Evolutionary conservation across 1,284 basidiomycete species (phyloP).

Genomic region (Agaricales sp.): DNA sequence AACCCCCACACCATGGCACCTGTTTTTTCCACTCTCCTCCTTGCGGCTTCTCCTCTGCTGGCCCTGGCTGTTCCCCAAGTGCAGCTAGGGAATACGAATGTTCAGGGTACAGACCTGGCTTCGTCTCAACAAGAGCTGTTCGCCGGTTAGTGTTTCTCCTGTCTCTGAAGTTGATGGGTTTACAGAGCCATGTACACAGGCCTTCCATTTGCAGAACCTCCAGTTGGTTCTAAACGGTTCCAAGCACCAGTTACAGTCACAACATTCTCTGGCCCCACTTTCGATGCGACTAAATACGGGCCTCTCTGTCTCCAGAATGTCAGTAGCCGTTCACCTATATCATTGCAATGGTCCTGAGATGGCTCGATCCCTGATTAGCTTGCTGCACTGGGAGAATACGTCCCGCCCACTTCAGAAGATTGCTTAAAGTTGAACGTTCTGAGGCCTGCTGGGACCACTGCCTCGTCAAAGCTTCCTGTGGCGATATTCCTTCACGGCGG

Average conservation of each 20-base stretch:
- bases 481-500: background rate
- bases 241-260: background rate
- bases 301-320: slow-evolving; percentile 1
- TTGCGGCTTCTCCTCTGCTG: background rate
- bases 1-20: too few species aligned
- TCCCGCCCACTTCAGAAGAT: background rate
- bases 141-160: background rate
- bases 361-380: background rate
- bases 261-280: background rate
- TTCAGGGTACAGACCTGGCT: background rate
- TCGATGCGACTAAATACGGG: slow-evolving; percentile 1
- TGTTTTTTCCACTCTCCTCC: background rate
- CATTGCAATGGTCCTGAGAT: background rate
- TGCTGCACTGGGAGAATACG: background rate
- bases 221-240: background rate
- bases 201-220: background rate
- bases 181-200: background rate
- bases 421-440: background rate
- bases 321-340: background rate
- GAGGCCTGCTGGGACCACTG: background rate
- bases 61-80: background rate
- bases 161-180: background rate
- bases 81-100: background rate
- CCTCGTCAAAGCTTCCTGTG: background rate
- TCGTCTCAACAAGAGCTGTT: background rate